phyloP scores from a whole-genome alignment of 2,329 filamentous ascomycete species.

The Dryadomyces quercivorus region DNA sequence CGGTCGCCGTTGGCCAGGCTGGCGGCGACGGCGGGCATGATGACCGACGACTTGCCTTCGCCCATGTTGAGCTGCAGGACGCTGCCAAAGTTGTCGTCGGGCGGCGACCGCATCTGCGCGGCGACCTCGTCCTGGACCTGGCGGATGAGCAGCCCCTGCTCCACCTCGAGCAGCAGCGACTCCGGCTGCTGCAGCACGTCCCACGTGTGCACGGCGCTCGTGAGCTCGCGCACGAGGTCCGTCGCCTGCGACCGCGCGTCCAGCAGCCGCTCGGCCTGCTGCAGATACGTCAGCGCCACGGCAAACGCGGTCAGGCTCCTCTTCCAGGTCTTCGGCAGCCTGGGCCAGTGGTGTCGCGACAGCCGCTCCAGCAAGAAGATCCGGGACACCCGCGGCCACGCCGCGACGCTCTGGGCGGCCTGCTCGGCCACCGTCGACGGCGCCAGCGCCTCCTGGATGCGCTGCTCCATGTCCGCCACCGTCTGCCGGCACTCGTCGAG shows the following conservation, averaged over 20 bases:
- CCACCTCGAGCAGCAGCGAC: conserved; percentile 51
- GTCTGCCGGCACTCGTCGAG: neutral
- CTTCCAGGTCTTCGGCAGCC: conserved; percentile 22
- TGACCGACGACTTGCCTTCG: conserved; percentile 57
- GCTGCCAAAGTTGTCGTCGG: conserved; percentile 25
- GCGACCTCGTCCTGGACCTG: conserved; percentile 47
- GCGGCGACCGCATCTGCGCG: conserved; percentile 35
- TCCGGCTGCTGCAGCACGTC: conserved; percentile 39
- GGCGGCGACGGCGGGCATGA: conserved; percentile 50
- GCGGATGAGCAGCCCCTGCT: conserved; percentile 50
- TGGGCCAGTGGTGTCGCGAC: conserved; percentile 14
- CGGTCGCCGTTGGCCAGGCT: conserved; percentile 35
- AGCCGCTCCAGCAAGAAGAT: conserved; percentile 24
- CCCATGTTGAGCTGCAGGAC: conserved; percentile 63
- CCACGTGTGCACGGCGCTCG: conserved; percentile 45
- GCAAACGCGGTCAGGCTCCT: conserved; percentile 26
- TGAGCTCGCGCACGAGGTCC: conserved; percentile 28
- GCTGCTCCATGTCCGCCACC: neutral
- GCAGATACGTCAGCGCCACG: conserved; percentile 24
- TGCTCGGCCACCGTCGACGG: no score
- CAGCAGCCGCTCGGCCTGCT: conserved; percentile 30
- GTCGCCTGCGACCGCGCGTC: conserved; percentile 7
- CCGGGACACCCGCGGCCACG: conserved; percentile 18
- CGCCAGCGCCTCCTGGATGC: no score
- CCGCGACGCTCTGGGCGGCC: no score